phyloP scores from a whole-genome alignment of 192 early-diverging fungal species.

The Coemansia sp. region DNA sequence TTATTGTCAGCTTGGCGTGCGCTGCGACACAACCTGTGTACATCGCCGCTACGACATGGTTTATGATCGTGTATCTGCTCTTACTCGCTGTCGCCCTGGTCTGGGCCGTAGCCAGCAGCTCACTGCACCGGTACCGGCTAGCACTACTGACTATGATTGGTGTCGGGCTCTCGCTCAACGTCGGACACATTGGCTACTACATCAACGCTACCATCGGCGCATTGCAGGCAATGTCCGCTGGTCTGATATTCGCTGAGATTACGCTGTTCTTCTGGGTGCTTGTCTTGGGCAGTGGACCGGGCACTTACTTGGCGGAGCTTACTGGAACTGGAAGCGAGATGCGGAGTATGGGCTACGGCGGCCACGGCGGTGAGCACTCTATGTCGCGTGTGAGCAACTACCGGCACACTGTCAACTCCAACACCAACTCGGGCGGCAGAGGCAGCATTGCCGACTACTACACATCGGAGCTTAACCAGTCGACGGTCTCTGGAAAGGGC shows the following conservation, averaged over 20 bases:
- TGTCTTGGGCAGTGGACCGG: conserved; percentile 67
- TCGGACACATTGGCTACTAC: conserved; percentile 53
- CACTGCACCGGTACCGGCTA: conserved; percentile 52
- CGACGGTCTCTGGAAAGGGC: conserved; percentile 42
- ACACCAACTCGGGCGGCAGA: conserved; percentile 17
- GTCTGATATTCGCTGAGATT: conserved; percentile 55
- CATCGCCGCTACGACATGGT: conserved; percentile 50
- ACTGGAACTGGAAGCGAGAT: conserved; percentile 44
- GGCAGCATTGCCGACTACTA: conserved; percentile 51
- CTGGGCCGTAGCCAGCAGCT: conserved; percentile 30
- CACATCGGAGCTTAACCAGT: conserved; percentile 42
- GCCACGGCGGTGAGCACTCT: conserved; percentile 14
- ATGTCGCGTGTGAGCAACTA: conserved; percentile 44
- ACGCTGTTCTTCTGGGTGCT: conserved; percentile 69
- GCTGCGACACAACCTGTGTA: conserved; percentile 42
- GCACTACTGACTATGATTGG: conserved; percentile 52
- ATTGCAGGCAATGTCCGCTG: conserved; percentile 55
- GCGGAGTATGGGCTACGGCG: background rate
- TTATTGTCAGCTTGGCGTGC: no score
- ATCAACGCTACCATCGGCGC: conserved; percentile 47
- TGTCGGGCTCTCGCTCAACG: conserved; percentile 38
- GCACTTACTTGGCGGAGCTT: conserved; percentile 56
- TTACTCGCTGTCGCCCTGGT: conserved; percentile 30
- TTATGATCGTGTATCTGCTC: conserved; percentile 44
- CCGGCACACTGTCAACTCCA: conserved; percentile 39